Evolutionary conservation across 106 monocot species (phyloP).

Genomic region (Gastrodia elata): DNA sequence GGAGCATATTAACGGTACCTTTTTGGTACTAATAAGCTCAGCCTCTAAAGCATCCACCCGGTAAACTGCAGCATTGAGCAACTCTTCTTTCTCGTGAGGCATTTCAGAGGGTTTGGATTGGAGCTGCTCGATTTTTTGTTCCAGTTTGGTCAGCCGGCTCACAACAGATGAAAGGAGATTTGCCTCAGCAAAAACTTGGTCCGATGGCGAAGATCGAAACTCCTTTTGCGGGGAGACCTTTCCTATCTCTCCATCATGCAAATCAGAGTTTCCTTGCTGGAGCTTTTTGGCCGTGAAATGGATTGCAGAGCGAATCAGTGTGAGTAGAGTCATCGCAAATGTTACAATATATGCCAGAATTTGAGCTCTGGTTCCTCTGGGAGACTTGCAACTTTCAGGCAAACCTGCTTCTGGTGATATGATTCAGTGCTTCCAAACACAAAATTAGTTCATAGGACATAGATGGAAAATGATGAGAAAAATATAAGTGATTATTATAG

Average conservation of each 20-base stretch:
- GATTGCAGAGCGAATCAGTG: conserved; percentile 29
- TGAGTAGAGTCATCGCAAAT: conserved; percentile 32
- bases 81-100: conserved; percentile 87
- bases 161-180: conserved; percentile 20
- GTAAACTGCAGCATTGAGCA: conserved; percentile 73
- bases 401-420: neutral
- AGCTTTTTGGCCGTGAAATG: conserved; percentile 24
- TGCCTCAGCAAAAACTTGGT: conserved; percentile 15
- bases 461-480: neutral
- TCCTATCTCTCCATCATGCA: neutral
- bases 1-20: conserved; percentile 3
- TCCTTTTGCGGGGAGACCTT: conserved; percentile 4
- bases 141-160: conserved; percentile 15
- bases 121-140: conserved; percentile 33
- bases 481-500: no score
- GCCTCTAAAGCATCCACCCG: conserved; percentile 94
- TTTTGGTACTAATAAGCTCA: conserved; percentile 80
- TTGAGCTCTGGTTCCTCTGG: conserved; percentile 11
- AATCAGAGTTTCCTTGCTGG: neutral
- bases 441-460: conserved; percentile 6
- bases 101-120: conserved; percentile 70
- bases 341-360: conserved; percentile 30
- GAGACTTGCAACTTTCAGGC: conserved; percentile 11
- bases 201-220: conserved; percentile 12
- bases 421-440: neutral